Evolutionary conservation across 192 early-diverging fungal genomes (phyloP).

Genomic region (Coemansia umbellata): DNA sequence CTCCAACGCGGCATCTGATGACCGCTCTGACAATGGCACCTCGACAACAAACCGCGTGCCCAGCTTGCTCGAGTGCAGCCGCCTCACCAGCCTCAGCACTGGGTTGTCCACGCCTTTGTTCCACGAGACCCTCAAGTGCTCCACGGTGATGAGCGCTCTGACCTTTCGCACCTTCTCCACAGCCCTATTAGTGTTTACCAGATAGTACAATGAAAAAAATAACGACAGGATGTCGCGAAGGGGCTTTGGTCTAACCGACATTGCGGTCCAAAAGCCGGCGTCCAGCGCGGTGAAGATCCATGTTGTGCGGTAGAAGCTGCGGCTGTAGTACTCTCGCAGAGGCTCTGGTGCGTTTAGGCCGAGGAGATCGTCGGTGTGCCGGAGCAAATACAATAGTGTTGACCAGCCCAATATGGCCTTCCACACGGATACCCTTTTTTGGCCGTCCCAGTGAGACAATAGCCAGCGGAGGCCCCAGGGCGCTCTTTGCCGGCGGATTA

Average conservation of each 20-base stretch:
- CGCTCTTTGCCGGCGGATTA: constrained; percentile 19
- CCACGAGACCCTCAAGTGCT: constrained; percentile 88
- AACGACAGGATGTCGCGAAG: constrained; percentile 73
- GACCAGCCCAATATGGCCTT: constrained; percentile 67
- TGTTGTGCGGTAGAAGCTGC: constrained; percentile 85
- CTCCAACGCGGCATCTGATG: constrained; percentile 6
- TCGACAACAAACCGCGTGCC: constrained; percentile 7
- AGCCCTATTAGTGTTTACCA: constrained; percentile 79
- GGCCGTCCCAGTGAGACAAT: neutral
- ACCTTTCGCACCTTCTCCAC: constrained; percentile 83
- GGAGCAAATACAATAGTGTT: constrained; percentile 59
- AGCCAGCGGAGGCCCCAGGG: constrained; percentile 39
- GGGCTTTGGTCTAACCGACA: constrained; percentile 68
- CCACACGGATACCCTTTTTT: constrained; percentile 57
- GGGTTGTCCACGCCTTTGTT: constrained; percentile 65
- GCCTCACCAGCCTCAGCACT: constrained; percentile 12
- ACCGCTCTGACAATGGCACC: neutral
- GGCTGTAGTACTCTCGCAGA: constrained; percentile 78
- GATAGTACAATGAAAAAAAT: constrained; percentile 76
- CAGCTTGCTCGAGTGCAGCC: constrained; percentile 17
- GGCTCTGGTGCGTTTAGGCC: constrained; percentile 80
- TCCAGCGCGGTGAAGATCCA: constrained; percentile 90
- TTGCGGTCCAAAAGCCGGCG: constrained; percentile 90
- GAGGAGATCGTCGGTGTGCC: constrained; percentile 66
- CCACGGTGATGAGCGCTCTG: constrained; percentile 70